Conservation (phyloP, 495 filamentous ascomycete species). For the Daldinia decipiens region DNA sequence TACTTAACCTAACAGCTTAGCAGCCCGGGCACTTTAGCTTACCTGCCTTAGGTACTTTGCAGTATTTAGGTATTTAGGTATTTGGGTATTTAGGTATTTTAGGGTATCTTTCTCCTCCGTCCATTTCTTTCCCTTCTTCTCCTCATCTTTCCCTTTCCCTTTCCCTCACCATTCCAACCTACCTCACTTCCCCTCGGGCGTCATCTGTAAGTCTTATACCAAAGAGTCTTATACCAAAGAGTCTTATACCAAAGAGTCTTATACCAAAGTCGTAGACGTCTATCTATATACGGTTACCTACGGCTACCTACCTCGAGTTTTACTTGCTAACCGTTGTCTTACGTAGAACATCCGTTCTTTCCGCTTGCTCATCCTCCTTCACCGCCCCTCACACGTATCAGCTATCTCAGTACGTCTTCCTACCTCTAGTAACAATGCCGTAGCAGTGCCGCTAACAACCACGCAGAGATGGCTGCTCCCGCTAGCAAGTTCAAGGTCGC, state of each 20-base stretch:
- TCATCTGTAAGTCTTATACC: conserved; percentile 16
- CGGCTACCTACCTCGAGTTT: neutral
- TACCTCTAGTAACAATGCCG: neutral
- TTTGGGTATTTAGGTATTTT: conserved; percentile 11
- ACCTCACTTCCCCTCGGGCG: conserved; percentile 18
- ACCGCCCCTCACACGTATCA: conserved; percentile 28
- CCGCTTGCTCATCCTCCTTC: conserved; percentile 23
- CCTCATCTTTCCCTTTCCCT: conserved; percentile 34
- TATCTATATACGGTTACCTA: neutral
- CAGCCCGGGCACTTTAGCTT: neutral
- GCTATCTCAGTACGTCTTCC: conserved; percentile 23
- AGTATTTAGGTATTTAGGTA: too few relatives aligned
- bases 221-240: too few relatives aligned
- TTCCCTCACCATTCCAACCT: conserved; percentile 16
- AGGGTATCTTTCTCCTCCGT: conserved; percentile 6
- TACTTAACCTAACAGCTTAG: neutral
- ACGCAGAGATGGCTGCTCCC: conserved; percentile 72
- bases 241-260: too few relatives aligned
- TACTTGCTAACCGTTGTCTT: conserved; percentile 17
- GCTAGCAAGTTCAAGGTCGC: conserved; percentile 97
- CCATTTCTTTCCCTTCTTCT: conserved; percentile 18
- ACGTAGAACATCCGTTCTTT: conserved; percentile 22
- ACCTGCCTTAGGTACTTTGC: conserved; percentile 6
- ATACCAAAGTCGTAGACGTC: neutral
- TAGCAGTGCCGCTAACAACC: conserved; percentile 8